These are phyloP conservation scores for Kitagawia praeruptora DNA, from an alignment of 129 eudicot genomes.

Conservation along the genomic window DNA sequence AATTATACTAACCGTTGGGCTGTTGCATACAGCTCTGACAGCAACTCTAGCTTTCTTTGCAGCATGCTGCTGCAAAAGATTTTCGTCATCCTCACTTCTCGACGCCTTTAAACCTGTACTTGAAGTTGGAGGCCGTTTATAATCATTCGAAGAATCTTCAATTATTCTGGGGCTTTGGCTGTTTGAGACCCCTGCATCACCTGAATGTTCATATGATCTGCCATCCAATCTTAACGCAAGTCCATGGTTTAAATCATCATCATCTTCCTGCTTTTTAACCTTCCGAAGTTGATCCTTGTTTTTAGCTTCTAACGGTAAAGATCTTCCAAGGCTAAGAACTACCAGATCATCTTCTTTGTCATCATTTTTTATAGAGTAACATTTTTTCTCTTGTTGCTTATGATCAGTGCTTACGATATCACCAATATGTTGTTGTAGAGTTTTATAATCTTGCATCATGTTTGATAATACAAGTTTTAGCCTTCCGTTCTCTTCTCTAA, in stretches of 20 bases:
- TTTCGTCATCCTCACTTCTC: conserved; percentile 44
- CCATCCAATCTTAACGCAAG: conserved; percentile 51
- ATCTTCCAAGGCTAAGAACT: conserved; percentile 54
- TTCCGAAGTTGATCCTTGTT: conserved; percentile 11
- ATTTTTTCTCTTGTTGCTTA: background rate
- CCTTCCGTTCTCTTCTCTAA: conserved; percentile 49
- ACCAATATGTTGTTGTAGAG: conserved; percentile 34
- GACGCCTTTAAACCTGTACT: conserved; percentile 17
- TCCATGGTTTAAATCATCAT: conserved; percentile 31
- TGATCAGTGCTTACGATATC: conserved; percentile 8
- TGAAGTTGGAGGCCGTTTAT: conserved; percentile 14
- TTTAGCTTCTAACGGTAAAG: conserved; percentile 15
- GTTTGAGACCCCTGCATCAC: conserved; percentile 3
- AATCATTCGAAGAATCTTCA: background rate
- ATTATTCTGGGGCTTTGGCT: conserved; percentile 11
- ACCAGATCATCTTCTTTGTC: conserved; percentile 29
- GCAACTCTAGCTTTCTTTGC: conserved; percentile 84
- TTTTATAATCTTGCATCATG: conserved; percentile 42
- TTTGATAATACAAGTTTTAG: conserved; percentile 34
- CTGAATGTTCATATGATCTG: conserved; percentile 13
- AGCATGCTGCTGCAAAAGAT: conserved; percentile 42
- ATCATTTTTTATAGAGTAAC: conserved; percentile 11
- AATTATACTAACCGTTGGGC: conserved; percentile 52
- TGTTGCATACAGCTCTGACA: conserved; percentile 52
- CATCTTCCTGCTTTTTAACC: conserved; percentile 7